Conservation (phyloP, 176 grass and related monocot genomes). For the Triticum turgidum region DNA sequence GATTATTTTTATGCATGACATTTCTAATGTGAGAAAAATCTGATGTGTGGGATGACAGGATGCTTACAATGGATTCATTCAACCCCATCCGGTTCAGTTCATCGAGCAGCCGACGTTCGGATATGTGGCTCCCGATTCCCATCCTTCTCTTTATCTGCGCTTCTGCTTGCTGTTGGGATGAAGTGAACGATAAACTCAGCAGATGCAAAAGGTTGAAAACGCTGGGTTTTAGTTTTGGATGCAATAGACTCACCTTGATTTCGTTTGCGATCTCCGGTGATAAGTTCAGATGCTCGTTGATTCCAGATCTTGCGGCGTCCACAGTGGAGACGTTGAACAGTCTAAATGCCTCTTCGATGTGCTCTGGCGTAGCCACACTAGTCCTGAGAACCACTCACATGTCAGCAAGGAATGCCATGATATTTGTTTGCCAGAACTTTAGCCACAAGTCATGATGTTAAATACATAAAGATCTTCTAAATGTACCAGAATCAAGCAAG, state of each 20-base stretch:
- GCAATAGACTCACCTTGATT: constrained; percentile 61
- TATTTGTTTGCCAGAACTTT: neutral
- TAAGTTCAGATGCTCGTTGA: constrained; percentile 94
- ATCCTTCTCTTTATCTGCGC: constrained; percentile 94
- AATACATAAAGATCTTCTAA: neutral
- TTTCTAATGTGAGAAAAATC: too few species aligned
- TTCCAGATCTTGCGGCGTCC: constrained; percentile 92
- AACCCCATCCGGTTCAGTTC: constrained; percentile 85
- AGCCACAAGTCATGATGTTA: neutral
- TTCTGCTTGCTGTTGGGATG: constrained; percentile 75
- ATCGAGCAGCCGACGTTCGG: constrained; percentile 73
- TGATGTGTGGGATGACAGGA: neutral
- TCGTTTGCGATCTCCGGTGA: constrained; percentile 95
- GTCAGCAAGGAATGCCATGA: neutral
- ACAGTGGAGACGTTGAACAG: constrained; percentile 89
- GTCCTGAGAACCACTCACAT: constrained; percentile 47
- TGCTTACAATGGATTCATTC: constrained; percentile 90
- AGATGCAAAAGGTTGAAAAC: neutral
- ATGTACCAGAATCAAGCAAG: neutral
- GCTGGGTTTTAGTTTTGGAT: neutral
- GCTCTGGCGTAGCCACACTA: constrained; percentile 86
- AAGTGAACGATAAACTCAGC: neutral
- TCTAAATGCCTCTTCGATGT: constrained; percentile 95
- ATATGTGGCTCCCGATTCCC: constrained; percentile 95
- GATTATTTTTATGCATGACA: neutral